Conservation (phyloP, 495 filamentous ascomycete species). For the Lasiosphaeria ovina region DNA sequence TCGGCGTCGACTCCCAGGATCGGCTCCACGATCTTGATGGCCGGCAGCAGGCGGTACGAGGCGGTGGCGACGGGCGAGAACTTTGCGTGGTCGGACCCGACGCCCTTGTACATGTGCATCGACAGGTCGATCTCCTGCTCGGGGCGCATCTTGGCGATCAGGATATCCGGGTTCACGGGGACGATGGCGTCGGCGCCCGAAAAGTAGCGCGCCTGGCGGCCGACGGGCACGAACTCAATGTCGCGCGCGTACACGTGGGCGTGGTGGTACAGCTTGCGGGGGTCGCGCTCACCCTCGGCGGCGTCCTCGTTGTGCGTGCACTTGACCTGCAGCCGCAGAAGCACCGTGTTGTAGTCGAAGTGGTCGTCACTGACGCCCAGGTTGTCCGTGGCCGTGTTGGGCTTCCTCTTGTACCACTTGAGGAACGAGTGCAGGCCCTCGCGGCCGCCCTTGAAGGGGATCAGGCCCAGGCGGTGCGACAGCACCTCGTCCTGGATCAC, state of each 20-base stretch:
- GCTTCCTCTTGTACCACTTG: slow-evolving; percentile 62
- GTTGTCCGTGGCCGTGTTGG: slow-evolving; percentile 31
- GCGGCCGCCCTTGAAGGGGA: slow-evolving; percentile 78
- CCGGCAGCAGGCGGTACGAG: slow-evolving; percentile 83
- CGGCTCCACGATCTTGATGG: slow-evolving; percentile 75
- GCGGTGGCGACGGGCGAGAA: slow-evolving; percentile 96
- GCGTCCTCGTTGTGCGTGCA: slow-evolving; percentile 77
- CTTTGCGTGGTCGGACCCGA: slow-evolving; percentile 94
- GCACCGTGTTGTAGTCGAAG: slow-evolving; percentile 78
- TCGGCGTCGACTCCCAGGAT: slow-evolving; percentile 82
- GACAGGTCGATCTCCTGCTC: slow-evolving; percentile 80
- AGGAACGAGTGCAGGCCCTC: slow-evolving; percentile 70
- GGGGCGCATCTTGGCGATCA: slow-evolving; percentile 91
- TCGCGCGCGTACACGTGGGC: slow-evolving; percentile 85
- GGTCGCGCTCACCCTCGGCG: slow-evolving; percentile 68
- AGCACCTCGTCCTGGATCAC: slow-evolving; percentile 98
- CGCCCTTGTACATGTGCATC: slow-evolving; percentile 89
- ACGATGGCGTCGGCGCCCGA: slow-evolving; percentile 59
- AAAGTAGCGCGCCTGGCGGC: slow-evolving; percentile 70
- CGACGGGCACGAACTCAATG: slow-evolving; percentile 70
- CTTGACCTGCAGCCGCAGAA: slow-evolving; percentile 65
- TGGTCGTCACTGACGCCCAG: slow-evolving; percentile 37
- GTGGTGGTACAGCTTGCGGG: slow-evolving; percentile 76
- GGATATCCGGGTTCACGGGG: slow-evolving; percentile 85
- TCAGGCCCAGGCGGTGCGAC: slow-evolving; percentile 79